Evolutionary conservation across 202 grass and related monocot species (phyloP).

Genomic region (Zizania palustris): DNA sequence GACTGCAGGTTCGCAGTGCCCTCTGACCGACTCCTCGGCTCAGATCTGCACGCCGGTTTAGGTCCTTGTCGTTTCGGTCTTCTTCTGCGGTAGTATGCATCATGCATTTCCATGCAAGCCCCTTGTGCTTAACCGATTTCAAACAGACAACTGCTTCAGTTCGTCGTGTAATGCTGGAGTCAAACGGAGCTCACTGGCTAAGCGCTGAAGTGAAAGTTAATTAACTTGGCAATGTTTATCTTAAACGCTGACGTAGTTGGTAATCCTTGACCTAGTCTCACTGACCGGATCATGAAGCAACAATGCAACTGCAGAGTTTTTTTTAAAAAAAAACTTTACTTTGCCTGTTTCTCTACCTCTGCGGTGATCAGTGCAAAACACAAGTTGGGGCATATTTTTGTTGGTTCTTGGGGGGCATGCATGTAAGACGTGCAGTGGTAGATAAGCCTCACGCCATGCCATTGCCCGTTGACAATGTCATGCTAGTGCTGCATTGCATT

Average conservation of each 20-base stretch:
- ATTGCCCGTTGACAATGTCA: conserved; percentile 4
- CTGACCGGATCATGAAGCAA: conserved; percentile 37
- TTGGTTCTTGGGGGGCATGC: conserved; percentile 40
- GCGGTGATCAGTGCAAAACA: neutral
- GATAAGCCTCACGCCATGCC: neutral
- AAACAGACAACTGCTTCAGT: neutral
- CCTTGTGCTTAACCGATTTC: neutral
- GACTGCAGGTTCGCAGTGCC: too few relatives aligned
- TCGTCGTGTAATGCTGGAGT: neutral
- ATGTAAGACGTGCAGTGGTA: conserved; percentile 39
- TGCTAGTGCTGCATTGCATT: neutral
- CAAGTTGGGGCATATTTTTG: conserved; percentile 38
- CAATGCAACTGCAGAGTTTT: neutral
- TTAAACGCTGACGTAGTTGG: neutral
- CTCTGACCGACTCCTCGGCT: conserved; percentile 7
- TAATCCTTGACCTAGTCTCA: neutral
- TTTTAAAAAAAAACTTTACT: conserved; percentile 19
- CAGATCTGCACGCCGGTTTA: conserved; percentile 19
- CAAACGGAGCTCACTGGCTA: neutral
- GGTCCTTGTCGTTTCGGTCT: conserved; percentile 32
- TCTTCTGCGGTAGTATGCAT: neutral
- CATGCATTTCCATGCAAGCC: neutral
- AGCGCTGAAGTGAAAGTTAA: neutral
- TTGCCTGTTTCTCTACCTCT: neutral
- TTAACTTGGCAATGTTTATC: neutral